A percentile compares a stretch with the other conserved stretches of the same genome.
Conservation (phyloP, 805 yeast species). For the Saccharomyces eubayanus region DNA sequence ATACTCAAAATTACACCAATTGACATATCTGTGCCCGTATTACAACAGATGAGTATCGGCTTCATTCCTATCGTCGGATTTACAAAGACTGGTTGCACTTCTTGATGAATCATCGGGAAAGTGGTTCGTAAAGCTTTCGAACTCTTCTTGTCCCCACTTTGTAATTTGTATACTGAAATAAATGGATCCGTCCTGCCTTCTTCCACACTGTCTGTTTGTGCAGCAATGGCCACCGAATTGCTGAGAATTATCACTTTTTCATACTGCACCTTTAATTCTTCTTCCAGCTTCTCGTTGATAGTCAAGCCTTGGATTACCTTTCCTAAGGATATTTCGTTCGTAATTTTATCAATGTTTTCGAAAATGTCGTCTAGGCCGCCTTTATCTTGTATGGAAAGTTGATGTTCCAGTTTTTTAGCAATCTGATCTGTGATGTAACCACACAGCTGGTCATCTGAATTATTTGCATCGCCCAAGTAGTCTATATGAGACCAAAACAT, state of each 20-base stretch:
- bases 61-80: constrained; percentile 1
- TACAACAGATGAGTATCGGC: constrained; percentile 46
- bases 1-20: constrained; percentile 50
- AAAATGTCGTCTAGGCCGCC: constrained; percentile 3
- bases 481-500: constrained; percentile 47
- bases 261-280: constrained; percentile 6
- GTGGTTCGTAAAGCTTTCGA: constrained; percentile 48
- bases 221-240: constrained; percentile 6
- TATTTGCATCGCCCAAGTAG: constrained; percentile 19
- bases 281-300: constrained; percentile 5
- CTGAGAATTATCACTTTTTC: constrained; percentile 18
- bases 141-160: constrained; percentile 51
- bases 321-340: constrained; percentile 18
- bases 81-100: constrained; percentile 4
- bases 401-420: background rate
- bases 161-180: constrained; percentile 11
- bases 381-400: constrained; percentile 6
- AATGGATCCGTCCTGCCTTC: background rate
- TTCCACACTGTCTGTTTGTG: background rate
- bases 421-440: constrained; percentile 6
- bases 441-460: constrained; percentile 29
- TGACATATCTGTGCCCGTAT: constrained; percentile 58
- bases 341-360: constrained; percentile 11
- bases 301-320: constrained; percentile 9
- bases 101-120: constrained; percentile 38